These are phyloP conservation scores for Penicillium fimorum DNA, from an alignment of 495 filamentous ascomycete genomes.

Conservation along the genomic window DNA sequence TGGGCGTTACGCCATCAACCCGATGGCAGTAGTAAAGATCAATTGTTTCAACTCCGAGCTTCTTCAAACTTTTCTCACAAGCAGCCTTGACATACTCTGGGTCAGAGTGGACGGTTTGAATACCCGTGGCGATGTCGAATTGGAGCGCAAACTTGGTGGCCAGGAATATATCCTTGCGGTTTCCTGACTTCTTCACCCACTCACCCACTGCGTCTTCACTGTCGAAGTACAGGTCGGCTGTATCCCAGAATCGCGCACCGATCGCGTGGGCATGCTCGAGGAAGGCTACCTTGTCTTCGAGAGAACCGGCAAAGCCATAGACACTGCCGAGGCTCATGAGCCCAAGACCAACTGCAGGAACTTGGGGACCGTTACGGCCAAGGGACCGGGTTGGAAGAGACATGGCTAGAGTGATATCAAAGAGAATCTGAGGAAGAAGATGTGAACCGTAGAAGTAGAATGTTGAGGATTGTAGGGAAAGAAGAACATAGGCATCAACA, in stretches of 20 bases:
- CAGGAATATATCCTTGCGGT: constrained; percentile 57
- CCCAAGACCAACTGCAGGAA: constrained; percentile 54
- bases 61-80: constrained; percentile 52
- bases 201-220: constrained; percentile 51
- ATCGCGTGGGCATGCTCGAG: constrained; percentile 51
- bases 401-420: constrained; percentile 8
- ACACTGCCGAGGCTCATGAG: constrained; percentile 50
- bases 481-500: background rate
- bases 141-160: constrained; percentile 54
- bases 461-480: background rate
- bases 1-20: constrained; percentile 41
- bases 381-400: constrained; percentile 35
- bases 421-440: background rate
- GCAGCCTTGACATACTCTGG: constrained; percentile 52
- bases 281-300: constrained; percentile 34
- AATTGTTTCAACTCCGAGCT: constrained; percentile 52
- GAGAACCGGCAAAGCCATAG: constrained; percentile 44
- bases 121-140: constrained; percentile 13
- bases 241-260: constrained; percentile 60
- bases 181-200: constrained; percentile 56
- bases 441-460: background rate
- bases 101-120: constrained; percentile 38
- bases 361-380: constrained; percentile 53
- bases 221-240: constrained; percentile 48
- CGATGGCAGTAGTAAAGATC: constrained; percentile 60